Base-by-base conservation (phyloP, 2,329 filamentous ascomycete species). In the Aspergillus aculeatus region DNA sequence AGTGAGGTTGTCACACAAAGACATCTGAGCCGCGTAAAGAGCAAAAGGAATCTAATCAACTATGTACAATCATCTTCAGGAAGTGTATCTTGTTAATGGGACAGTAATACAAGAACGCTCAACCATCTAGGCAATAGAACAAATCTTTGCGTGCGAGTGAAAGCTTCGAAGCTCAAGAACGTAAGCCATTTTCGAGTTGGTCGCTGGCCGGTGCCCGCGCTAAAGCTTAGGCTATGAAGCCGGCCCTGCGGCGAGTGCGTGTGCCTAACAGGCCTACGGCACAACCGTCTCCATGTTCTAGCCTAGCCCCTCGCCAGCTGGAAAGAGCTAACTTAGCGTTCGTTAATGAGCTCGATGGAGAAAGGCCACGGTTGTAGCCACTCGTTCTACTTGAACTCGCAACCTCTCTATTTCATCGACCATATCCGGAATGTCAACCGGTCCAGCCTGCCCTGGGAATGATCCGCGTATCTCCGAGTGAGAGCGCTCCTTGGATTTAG, bases 391-490 rank as follows among this genome's bases (percentile, higher is more conserved):
- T 63, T 75, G 72, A 51, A 57, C 64, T 63, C 71, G 72, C 56
- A 76, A 66, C 57, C 65, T 69, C 64, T 76, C 72, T 64, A 75
- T 63, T 50, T 72, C 71, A 63, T 71, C 70, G 64, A 74, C 69
- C 68, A 76, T 64, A 60, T 70, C 70, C 60, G 62, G 65, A 23
- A 74, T 61, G 50, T 71, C 67, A 66, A 65, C 63, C 57, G 66
- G 64, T 29, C 64, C 68, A 51, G 63, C 50, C 47, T 61, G 66
- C 47, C 55, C 66, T 55, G 65, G 51, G 19, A 55, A 59, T 58
- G 64, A 57, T 58, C 69, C 69, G 61, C 66, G 64, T 59, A 65
- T 61, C 57, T 63, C 69, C 62, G 64, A 58, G 56, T 58, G 63
- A 54, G 64, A 60, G 52, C 59, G 66, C 55, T 62, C 64, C 55